Evolutionary conservation across 345 rosid species (phyloP).

Genomic region (Citrus medica): DNA sequence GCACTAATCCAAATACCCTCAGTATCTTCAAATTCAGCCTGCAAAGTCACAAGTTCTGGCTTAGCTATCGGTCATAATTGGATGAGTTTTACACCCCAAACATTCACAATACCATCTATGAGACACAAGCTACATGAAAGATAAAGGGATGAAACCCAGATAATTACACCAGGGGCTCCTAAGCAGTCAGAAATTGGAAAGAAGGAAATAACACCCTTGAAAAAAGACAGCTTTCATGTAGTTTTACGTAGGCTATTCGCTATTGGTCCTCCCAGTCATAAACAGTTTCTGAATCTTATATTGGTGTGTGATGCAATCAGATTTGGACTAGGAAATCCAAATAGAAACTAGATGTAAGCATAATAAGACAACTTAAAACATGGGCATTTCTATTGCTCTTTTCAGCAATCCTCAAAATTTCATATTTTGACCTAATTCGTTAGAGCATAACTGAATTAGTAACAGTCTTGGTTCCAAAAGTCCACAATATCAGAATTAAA

Average conservation of each 20-base stretch:
- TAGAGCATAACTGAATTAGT: background rate
- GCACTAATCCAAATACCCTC: constrained; percentile 81
- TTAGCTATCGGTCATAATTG: constrained; percentile 9
- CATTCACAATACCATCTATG: background rate
- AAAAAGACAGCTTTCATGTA: background rate
- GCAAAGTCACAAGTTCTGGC: constrained; percentile 13
- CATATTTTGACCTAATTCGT: background rate
- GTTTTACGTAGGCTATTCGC: background rate
- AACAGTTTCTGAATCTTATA: background rate
- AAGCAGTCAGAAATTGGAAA: background rate
- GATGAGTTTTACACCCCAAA: background rate
- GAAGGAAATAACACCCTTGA: background rate
- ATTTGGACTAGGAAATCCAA: background rate
- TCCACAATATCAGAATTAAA: background rate
- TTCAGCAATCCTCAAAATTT: background rate
- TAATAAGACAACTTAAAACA: background rate
- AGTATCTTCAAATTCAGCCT: constrained; percentile 66
- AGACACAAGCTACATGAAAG: background rate
- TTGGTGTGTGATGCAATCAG: background rate
- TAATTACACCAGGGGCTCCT: background rate
- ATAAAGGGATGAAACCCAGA: background rate
- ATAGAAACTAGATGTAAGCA: background rate
- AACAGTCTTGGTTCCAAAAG: background rate
- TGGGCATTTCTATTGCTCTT: background rate
- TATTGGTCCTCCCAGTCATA: background rate